Evolutionary conservation across 2,329 filamentous ascomycete species (phyloP), one percentile per base, ranked within the genome.

Genomic region (Ophiostoma sp.): DNA sequence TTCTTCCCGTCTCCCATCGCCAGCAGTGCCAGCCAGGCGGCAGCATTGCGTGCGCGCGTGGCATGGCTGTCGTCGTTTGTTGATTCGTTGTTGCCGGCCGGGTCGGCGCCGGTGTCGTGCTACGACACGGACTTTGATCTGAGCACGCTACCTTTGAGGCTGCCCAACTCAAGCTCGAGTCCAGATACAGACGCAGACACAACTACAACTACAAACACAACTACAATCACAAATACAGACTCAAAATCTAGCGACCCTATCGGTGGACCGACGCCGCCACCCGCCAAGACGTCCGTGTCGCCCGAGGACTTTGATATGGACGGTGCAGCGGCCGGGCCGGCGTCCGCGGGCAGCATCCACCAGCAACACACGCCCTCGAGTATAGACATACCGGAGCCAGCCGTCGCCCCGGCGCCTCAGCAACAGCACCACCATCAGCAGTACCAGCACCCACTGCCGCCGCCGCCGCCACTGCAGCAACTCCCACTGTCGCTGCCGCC

Each of bases 1-100:
- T 79, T 75, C 66, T 78, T 74, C 68, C 76, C 73, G 11, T 75
- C 74, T 9, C 74, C 74, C 49, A 73, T 74, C 3, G 71, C 74
- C 11, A 73, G 74, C n/a, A 74, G 73, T 45, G 75, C 74, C 42
- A 77, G 77, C 14, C 76, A 78, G 69, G 74, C 76, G 6, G 75
- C 78, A 18, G 77, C 79, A 6, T 11, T 55, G 16, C 49, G 49
- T 14, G 49, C 49, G 16, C 49, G 49, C 3, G 49, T 55, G 49
- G 52, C 71, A 63, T 81, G 80, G 79, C 73, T 81, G 9, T 77
- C 76, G 4, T 72, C 72, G 16, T 77, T 76, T 66, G 74, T 81
- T 65, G 77, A 81, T 66, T 73, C 76, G 49, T 68, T 73, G 14
- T 70, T 79, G 69, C 68, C 73, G 14, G 40, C 67, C 44, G 69